These are phyloP conservation scores for Salix brachista DNA, from an alignment of 345 rosid species.

Conservation along the genomic window DNA sequence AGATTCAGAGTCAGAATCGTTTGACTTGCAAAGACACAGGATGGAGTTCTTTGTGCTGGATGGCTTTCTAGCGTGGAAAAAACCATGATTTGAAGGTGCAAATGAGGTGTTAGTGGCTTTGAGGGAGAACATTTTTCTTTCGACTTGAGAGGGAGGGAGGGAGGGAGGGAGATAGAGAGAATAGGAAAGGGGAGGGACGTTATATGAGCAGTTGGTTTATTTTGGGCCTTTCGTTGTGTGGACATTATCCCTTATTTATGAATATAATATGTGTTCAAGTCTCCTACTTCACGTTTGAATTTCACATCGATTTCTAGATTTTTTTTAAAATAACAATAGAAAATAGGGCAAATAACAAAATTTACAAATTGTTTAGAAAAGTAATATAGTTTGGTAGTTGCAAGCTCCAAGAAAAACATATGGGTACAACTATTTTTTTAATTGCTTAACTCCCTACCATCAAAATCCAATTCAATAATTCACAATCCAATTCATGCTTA, in stretches of 20 bases:
- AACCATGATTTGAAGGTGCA: conserved; percentile 16
- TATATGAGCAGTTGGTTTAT: background rate
- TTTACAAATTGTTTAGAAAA: too few species aligned
- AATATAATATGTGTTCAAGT: background rate
- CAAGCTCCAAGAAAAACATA: too few species aligned
- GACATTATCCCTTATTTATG: background rate
- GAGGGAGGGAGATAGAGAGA: background rate
- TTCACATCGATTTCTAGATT: background rate
- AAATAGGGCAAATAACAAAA: too few species aligned
- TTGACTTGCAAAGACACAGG: conserved; percentile 42
- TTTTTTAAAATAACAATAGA: too few species aligned
- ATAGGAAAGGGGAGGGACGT: background rate
- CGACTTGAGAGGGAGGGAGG: background rate
- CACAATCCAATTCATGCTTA: too few species aligned
- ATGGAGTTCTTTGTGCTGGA: conserved; percentile 19
- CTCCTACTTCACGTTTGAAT: background rate
- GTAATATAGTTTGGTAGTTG: too few species aligned
- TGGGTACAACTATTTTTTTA: too few species aligned
- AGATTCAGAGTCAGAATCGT: conserved; percentile 36
- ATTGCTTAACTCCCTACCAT: too few species aligned
- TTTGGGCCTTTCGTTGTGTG: conserved; percentile 31
- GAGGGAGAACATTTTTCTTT: conserved; percentile 38
- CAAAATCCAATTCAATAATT: too few species aligned
- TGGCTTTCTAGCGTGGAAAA: conserved; percentile 28
- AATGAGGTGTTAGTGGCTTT: conserved; percentile 36